Evolutionary conservation across 345 rosid genomes (phyloP).

Genomic region (Salix arbutifolia): DNA sequence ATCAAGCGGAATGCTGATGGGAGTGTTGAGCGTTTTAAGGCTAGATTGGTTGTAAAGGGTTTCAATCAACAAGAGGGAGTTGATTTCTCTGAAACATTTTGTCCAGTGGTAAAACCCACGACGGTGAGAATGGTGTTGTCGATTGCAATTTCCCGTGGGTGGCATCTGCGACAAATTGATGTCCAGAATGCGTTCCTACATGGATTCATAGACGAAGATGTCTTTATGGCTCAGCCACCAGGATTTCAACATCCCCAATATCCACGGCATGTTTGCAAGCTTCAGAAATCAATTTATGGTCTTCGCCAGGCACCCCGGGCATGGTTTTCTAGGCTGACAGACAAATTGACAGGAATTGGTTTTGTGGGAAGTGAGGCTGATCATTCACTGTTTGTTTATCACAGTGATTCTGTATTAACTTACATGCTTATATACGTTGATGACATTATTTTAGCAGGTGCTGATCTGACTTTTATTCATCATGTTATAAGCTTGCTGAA

Average conservation of each 20-base stretch:
- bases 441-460: not conserved
- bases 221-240: no score
- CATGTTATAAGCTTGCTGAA: no score
- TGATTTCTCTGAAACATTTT: not conserved
- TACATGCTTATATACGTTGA: not conserved
- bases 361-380: not conserved
- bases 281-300: not conserved
- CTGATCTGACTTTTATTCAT: no score
- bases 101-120: no score
- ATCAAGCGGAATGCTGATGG: no score
- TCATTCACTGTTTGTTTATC: not conserved
- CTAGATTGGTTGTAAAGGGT: not conserved
- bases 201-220: no score
- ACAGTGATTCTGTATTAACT: accelerated
- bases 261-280: no score
- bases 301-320: not conserved
- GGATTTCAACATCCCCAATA: no score
- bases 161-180: no score
- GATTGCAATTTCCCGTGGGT: no score
- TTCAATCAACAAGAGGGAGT: not conserved
- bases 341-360: accelerated
- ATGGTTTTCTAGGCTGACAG: not conserved
- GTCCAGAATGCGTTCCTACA: no score
- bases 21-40: not conserved
- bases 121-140: no score